Evolutionary conservation across 2,329 filamentous ascomycete species (phyloP).

Genomic region (Graphilbum fragrans): DNA sequence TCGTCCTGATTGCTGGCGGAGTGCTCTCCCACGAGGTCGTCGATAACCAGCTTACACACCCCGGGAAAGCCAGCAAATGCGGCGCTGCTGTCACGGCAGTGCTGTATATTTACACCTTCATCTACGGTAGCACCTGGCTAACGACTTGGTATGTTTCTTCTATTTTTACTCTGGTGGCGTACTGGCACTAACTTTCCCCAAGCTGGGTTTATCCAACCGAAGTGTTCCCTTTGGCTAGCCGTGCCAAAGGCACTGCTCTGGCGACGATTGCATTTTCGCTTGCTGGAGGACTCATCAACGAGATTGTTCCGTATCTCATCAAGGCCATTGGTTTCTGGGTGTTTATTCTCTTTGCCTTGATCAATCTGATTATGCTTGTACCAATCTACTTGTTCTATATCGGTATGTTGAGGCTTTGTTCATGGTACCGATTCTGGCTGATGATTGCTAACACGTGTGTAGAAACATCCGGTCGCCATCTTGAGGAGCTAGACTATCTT

Average conservation of each 20-base stretch:
- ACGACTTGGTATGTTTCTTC: neutral
- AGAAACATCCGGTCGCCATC: neutral
- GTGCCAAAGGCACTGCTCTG: neutral
- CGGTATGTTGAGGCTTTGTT: neutral
- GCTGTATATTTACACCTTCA: neutral
- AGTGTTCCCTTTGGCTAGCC: neutral
- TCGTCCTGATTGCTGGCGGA: neutral
- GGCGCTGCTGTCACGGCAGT: neutral
- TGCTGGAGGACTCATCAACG: neutral
- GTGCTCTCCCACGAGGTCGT: neutral
- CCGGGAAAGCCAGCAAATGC: neutral
- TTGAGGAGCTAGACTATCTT: neutral
- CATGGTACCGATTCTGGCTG: neutral
- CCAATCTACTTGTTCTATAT: slow-evolving; percentile 1
- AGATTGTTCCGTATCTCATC: neutral
- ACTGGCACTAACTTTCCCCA: neutral
- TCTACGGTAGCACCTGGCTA: neutral
- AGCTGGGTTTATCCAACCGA: neutral
- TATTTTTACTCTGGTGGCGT: neutral
- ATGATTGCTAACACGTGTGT: neutral
- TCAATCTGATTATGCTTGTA: neutral
- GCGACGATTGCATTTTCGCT: neutral
- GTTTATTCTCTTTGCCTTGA: neutral
- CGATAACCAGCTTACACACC: neutral
- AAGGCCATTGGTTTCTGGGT: neutral